phyloP scores from a whole-genome alignment of 2,329 filamentous ascomycete genomes.

The Alternaria brassicicola region DNA sequence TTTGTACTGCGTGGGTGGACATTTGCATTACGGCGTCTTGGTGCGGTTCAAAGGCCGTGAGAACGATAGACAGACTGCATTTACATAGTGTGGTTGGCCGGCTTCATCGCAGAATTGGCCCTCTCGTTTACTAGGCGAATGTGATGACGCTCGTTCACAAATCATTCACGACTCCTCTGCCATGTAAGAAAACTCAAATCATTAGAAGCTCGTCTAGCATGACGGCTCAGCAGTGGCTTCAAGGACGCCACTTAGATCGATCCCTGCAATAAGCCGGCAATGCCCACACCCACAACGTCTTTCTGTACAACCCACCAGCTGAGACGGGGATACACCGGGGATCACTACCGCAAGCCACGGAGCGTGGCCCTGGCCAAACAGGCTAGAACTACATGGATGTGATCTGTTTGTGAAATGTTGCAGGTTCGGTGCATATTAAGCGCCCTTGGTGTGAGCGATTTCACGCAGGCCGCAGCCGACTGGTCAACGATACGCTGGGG shows the following conservation, averaged over 20 bases:
- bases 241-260: slow-evolving; percentile 14
- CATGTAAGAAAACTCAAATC: neutral
- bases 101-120: slow-evolving; percentile 11
- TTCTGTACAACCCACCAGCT: slow-evolving; percentile 25
- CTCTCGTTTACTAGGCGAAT: slow-evolving; percentile 7
- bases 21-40: slow-evolving; percentile 26
- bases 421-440: slow-evolving; percentile 16
- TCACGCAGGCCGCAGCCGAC: slow-evolving; percentile 19
- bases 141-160: slow-evolving; percentile 9
- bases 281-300: slow-evolving; percentile 30
- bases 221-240: slow-evolving; percentile 5
- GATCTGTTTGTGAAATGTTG: slow-evolving; percentile 20
- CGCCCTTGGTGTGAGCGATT: slow-evolving; percentile 19
- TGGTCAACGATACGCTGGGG: slow-evolving; percentile 31
- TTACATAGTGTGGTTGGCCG: slow-evolving; percentile 15
- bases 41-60: slow-evolving; percentile 6
- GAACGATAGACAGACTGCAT: slow-evolving; percentile 17
- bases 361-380: slow-evolving; percentile 16
- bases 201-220: neutral
- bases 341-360: slow-evolving; percentile 25
- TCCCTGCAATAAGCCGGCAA: slow-evolving; percentile 20
- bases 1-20: slow-evolving; percentile 12
- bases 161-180: neutral
- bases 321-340: slow-evolving; percentile 20
- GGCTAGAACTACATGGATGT: slow-evolving; percentile 19